These are phyloP conservation scores for Diplodia sapinea DNA, from an alignment of 2,329 filamentous ascomycete species.

Conservation along the genomic window DNA sequence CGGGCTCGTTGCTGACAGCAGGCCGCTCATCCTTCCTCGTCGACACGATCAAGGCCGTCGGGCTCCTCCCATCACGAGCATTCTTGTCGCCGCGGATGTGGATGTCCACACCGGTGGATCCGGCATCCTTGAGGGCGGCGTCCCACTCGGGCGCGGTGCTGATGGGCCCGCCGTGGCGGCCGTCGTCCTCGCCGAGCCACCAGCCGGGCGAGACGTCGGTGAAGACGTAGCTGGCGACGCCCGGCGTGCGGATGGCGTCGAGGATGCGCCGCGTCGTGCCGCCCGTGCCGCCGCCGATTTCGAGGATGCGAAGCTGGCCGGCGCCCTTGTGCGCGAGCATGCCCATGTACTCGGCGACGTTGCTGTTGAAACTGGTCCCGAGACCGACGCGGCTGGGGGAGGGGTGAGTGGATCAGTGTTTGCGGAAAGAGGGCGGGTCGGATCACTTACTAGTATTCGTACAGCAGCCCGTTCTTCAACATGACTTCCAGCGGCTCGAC, in stretches of 20 bases:
- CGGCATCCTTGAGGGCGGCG: background rate
- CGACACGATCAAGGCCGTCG: constrained; percentile 7
- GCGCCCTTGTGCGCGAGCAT: constrained; percentile 3
- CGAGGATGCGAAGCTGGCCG: constrained; percentile 25
- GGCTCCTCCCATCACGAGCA: background rate
- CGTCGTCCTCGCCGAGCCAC: constrained; percentile 44
- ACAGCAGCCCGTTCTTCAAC: constrained; percentile 13
- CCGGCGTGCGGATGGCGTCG: background rate
- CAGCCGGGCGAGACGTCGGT: constrained; percentile 43
- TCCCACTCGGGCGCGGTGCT: constrained; percentile 1
- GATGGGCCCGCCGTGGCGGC: constrained; percentile 38
- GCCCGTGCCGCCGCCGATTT: constrained; percentile 33
- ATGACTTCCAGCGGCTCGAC: constrained; percentile 13
- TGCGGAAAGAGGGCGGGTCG: too few species aligned
- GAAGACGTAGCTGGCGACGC: constrained; percentile 33
- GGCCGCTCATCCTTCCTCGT: background rate
- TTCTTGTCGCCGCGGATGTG: background rate
- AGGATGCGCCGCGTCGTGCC: constrained; percentile 29
- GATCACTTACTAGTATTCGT: constrained; percentile 9
- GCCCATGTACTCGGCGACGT: constrained; percentile 11
- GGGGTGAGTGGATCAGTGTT: background rate
- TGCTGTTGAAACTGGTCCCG: constrained; percentile 13
- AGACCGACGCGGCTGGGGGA: background rate
- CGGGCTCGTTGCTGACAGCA: too few species aligned
- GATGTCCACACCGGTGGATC: constrained; percentile 18